Base-by-base conservation (phyloP, 2,329 filamentous ascomycete genomes). In the Hypoxylon sp. region DNA sequence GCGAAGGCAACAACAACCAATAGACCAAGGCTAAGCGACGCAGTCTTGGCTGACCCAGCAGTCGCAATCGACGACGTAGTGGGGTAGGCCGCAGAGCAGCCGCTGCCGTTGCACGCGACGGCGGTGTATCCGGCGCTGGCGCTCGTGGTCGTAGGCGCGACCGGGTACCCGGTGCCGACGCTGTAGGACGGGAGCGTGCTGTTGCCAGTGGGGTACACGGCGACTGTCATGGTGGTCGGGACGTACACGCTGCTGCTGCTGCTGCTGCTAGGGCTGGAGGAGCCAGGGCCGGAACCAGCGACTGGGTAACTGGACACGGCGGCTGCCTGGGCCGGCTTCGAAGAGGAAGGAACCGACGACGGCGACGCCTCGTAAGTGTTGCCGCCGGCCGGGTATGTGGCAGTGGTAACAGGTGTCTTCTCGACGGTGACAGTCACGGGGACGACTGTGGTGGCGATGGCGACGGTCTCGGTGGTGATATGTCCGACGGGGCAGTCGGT, bases 141-240 rank as follows among this genome's bases (percentile, higher is more conserved):
- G 21, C 21, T 67, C 2, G 76, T 72, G 23, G 77, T 78, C 69
- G 82, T 83, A 63, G 82, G 78, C 65, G 79, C 76, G 59, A 84
- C 84, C 56, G 88, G 46, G 59, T 63, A 66, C 9, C 67, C 63
- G 10, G 63, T 67, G 59, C 63, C 48, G 38, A 57, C 46, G 53
- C 63, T 57, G 57, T 57, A 52, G 17, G 90, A 88, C 80, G 92
- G 91, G 72, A 84, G 72, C 1, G 86, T 83, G 36, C 92, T 87
- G 52, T 84, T 79, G 30, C 88, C 89, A 75, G 90, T 90, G 67
- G 89, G 86, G 79, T 93, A 87, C 83, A 89, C 92, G 63, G 86
- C 85, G 30, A 90, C 82, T 61, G 88, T 89, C 28, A 82, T 13
- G 28, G 65, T 67, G 13, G 55, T 63, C 1, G 64, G 23, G 0